These are phyloP conservation scores for Populus simonii DNA, from an alignment of 345 rosid species.

Conservation along the genomic window DNA sequence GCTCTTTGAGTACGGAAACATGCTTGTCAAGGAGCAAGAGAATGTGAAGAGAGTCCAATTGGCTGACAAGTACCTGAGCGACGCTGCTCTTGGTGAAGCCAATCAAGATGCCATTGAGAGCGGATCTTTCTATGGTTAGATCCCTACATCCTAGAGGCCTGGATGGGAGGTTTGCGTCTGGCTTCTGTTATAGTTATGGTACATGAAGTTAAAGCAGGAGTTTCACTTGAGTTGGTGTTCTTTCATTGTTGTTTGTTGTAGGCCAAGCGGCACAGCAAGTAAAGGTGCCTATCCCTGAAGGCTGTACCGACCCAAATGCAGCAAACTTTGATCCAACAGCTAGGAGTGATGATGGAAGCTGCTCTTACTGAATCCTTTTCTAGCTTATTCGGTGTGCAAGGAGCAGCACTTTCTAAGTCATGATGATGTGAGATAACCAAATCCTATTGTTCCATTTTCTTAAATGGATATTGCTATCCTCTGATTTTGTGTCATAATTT, in stretches of 20 bases:
- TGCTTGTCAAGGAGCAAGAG: constrained; percentile 90
- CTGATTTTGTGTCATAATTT: constrained; percentile 3
- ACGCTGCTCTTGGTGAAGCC: constrained; percentile 92
- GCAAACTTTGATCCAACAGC: constrained; percentile 84
- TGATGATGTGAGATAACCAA: constrained; percentile 11
- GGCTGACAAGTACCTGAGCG: constrained; percentile 75
- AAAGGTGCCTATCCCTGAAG: constrained; percentile 68
- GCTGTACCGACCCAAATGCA: constrained; percentile 72
- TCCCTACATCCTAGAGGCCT: constrained; percentile 34
- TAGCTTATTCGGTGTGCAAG: constrained; percentile 8
- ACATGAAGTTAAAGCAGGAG: background rate
- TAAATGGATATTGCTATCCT: background rate
- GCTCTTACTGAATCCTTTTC: constrained; percentile 40
- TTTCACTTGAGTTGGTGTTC: background rate
- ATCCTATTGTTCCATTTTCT: background rate
- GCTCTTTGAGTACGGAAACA: constrained; percentile 75
- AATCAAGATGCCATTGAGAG: constrained; percentile 62
- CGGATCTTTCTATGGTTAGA: constrained; percentile 77
- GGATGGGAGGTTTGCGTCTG: constrained; percentile 36
- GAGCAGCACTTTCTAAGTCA: background rate
- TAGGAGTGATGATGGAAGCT: constrained; percentile 93
- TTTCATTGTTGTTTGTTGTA: constrained; percentile 25
- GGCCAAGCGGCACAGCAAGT: constrained; percentile 89
- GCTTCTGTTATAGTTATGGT: background rate
- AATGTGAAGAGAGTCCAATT: constrained; percentile 95